A percentile compares a stretch with the other conserved stretches of the same genome.
Conservation (phyloP, 371 early-diverging fungal species). For the Mortierella sp. region DNA sequence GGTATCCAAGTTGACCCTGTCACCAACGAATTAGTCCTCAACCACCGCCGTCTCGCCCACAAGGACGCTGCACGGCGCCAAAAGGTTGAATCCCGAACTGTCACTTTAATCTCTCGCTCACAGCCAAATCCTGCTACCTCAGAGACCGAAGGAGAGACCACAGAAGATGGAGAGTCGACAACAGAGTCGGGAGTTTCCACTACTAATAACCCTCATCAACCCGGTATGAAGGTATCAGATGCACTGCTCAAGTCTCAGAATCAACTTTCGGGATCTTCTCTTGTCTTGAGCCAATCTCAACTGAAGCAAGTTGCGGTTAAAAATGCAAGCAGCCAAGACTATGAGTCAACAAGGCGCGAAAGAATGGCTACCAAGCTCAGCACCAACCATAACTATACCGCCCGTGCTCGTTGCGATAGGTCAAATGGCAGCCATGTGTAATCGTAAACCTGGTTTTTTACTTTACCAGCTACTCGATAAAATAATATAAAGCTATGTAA, state of each 20-base stretch:
- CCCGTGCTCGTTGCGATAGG: conserved; percentile 3
- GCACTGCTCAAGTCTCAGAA: conserved; percentile 43
- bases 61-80: conserved; percentile 55
- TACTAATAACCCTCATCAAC: conserved; percentile 29
- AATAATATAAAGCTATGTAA: neutral
- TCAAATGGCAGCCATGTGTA: conserved; percentile 28
- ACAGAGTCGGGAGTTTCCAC: neutral
- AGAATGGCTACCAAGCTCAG: conserved; percentile 17
- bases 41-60: conserved; percentile 50
- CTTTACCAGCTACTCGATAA: neutral
- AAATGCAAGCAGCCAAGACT: conserved; percentile 27
- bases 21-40: conserved; percentile 55
- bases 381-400: conserved; percentile 7
- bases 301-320: conserved; percentile 6
- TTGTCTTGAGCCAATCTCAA: conserved; percentile 17
- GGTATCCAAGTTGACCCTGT: conserved; percentile 42
- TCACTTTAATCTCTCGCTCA: conserved; percentile 23
- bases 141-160: neutral
- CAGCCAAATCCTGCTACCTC: conserved; percentile 16
- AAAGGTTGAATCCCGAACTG: conserved; percentile 42
- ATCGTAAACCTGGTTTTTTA: neutral
- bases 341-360: conserved; percentile 27
- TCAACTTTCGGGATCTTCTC: conserved; percentile 29
- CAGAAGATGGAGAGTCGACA: neutral
- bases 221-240: conserved; percentile 15